Conservation (phyloP, 2,329 filamentous ascomycete genomes). For the Cladosporium cucumerinum region DNA sequence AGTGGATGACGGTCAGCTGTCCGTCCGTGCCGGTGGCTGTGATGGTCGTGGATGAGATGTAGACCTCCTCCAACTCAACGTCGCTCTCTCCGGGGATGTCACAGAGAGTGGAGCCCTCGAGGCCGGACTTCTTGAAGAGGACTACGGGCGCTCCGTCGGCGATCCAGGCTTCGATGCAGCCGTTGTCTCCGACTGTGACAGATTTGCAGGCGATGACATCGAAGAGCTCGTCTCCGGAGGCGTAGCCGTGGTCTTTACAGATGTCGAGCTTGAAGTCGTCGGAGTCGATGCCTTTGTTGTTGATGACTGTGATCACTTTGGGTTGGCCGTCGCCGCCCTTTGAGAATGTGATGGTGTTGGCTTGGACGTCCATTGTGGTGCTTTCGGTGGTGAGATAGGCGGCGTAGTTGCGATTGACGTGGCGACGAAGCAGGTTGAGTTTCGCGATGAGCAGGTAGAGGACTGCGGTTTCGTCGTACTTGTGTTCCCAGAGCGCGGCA, state of each 20-base stretch:
- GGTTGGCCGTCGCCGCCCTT: constrained; percentile 38
- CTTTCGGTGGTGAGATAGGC: constrained; percentile 33
- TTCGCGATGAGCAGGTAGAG: constrained; percentile 17
- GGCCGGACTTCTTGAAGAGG: constrained; percentile 28
- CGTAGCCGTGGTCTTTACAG: constrained; percentile 9
- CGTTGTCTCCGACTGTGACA: constrained; percentile 27
- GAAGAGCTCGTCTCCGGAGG: constrained; percentile 28
- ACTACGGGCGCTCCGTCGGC: constrained; percentile 34
- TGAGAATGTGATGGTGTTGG: constrained; percentile 44
- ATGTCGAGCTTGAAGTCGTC: constrained; percentile 34
- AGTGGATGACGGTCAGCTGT: constrained; percentile 3
- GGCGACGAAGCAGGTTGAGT: constrained; percentile 18
- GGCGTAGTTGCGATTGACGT: background rate
- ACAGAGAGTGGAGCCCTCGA: constrained; percentile 28
- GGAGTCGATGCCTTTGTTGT: constrained; percentile 38
- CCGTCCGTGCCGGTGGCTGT: background rate
- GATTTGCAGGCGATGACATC: constrained; percentile 37
- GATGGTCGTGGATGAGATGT: background rate
- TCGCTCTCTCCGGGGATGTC: constrained; percentile 12
- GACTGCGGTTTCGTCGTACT: constrained; percentile 16
- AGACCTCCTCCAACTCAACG: background rate
- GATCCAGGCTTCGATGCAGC: constrained; percentile 33
- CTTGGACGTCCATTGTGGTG: constrained; percentile 43
- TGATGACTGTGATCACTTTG: constrained; percentile 46
- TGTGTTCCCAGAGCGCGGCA: constrained; percentile 19